Evolutionary conservation across 176 grass and related monocot genomes (phyloP).

Genomic region (Olyra latifolia): DNA sequence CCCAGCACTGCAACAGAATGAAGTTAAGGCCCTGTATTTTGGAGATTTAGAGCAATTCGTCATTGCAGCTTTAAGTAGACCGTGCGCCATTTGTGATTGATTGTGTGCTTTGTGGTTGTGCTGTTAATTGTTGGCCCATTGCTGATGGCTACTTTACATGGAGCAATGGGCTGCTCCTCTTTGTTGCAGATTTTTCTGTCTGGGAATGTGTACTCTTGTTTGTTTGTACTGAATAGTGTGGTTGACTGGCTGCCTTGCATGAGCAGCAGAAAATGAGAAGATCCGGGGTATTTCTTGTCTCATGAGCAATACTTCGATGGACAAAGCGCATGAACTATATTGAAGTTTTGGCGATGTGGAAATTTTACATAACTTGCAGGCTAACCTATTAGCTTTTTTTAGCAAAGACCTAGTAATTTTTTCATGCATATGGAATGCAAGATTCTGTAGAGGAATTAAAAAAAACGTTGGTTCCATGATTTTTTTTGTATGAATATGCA

Average conservation of each 20-base stretch:
- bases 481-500: too few relatives aligned
- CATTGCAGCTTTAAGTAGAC: conserved; percentile 8
- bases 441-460: background rate
- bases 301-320: background rate
- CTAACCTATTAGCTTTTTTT: background rate
- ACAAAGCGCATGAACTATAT: background rate
- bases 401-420: background rate
- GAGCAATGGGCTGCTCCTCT: background rate
- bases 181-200: background rate
- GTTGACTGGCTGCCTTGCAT: background rate
- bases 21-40: conserved; percentile 3
- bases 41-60: conserved; percentile 1
- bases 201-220: background rate
- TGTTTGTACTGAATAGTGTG: background rate
- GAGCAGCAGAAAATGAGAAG: background rate
- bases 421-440: background rate
- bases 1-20: background rate
- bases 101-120: background rate
- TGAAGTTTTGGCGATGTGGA: background rate
- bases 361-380: background rate
- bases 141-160: conserved; percentile 1
- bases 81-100: background rate
- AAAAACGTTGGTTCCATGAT: background rate
- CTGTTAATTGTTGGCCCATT: background rate
- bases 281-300: background rate